phyloP scores from a whole-genome alignment of 345 rosid species.

The Salix caprea region DNA sequence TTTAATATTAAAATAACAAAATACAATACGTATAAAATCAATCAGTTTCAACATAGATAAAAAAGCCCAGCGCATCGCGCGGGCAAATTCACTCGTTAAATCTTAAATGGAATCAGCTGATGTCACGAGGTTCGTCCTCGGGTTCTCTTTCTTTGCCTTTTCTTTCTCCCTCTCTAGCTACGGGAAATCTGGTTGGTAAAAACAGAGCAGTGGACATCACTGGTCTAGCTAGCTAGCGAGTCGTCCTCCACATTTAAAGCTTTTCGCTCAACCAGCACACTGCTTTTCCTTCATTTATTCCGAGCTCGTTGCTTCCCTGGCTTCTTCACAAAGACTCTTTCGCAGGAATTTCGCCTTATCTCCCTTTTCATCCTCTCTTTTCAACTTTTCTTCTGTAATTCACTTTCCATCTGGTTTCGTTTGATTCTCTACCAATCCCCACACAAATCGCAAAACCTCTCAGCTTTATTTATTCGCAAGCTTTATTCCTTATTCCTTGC shows the following conservation, averaged over 20 bases:
- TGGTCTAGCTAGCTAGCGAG: no score
- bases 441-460: conserved; percentile 1
- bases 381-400: background rate
- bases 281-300: background rate
- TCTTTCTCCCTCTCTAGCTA: background rate
- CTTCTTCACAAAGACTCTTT: conserved; percentile 7
- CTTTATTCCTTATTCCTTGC: conserved; percentile 38
- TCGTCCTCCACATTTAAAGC: conserved; percentile 21
- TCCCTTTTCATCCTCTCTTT: conserved; percentile 3
- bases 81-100: no score
- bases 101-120: conserved; percentile 24
- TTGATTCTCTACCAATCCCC: conserved; percentile 32
- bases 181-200: conserved; percentile 3
- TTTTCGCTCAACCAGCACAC: background rate
- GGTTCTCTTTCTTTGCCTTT: conserved; percentile 41
- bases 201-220: conserved; percentile 24
- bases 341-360: background rate
- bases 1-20: no score
- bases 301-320: background rate
- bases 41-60: no score
- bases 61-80: no score
- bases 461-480: conserved; percentile 23
- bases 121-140: conserved; percentile 69
- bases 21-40: no score
- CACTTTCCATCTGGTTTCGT: conserved; percentile 39